Percentiles rank a stretch among this genome's conserved stretches.
These are phyloP conservation scores for Linnemannia schmuckeri DNA, from an alignment of 192 early-diverging fungal genomes.

Conservation along the genomic window DNA sequence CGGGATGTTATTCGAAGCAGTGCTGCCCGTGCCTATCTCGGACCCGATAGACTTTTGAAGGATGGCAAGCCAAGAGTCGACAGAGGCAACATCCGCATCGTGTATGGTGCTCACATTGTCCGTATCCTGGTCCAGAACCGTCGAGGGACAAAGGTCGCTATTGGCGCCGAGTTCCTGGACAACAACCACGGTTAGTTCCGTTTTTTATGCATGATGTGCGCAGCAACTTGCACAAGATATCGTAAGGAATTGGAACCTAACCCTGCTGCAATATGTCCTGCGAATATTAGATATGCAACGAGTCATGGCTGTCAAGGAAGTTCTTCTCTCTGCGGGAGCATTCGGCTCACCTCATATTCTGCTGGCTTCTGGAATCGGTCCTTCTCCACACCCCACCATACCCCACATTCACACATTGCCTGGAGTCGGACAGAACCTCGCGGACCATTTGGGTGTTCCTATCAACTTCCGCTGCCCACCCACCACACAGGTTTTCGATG, in stretches of 20 bases:
- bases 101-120: conserved; percentile 42
- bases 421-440: conserved; percentile 55
- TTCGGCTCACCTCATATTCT: conserved; percentile 57
- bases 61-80: conserved; percentile 16
- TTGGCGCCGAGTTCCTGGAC: conserved; percentile 49
- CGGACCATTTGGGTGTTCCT: conserved; percentile 53
- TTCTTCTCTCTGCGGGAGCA: conserved; percentile 59
- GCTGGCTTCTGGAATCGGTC: conserved; percentile 58
- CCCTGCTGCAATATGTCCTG: background rate
- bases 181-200: conserved; percentile 16
- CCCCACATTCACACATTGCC: conserved; percentile 53
- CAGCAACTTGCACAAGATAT: background rate
- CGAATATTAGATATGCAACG: conserved; percentile 14
- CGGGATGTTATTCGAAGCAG: conserved; percentile 43
- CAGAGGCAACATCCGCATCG: conserved; percentile 35
- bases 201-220: background rate
- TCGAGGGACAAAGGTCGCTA: conserved; percentile 31
- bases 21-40: conserved; percentile 35
- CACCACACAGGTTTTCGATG: background rate
- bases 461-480: conserved; percentile 24
- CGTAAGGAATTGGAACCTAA: background rate
- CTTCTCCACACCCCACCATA: conserved; percentile 35
- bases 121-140: conserved; percentile 32
- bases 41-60: conserved; percentile 13
- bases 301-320: conserved; percentile 51